These are phyloP conservation scores for Trichoderma atroviride DNA, from an alignment of 2,329 filamentous ascomycete genomes.

Conservation along the genomic window DNA sequence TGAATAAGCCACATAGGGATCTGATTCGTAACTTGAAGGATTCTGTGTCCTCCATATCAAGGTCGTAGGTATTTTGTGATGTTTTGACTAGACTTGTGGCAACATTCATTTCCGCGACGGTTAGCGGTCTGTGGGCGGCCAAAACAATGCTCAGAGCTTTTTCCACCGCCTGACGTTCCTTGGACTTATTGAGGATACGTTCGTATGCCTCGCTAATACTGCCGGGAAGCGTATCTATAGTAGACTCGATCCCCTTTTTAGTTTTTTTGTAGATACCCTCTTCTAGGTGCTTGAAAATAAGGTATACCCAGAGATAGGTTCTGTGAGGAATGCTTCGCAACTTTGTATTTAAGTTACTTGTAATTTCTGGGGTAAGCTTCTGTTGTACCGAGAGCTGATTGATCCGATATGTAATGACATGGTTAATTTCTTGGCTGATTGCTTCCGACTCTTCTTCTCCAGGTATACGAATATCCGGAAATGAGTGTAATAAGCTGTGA, in stretches of 20 bases:
- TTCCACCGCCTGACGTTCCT: conserved; percentile 12
- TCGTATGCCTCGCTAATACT: conserved; percentile 38
- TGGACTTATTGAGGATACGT: conserved; percentile 33
- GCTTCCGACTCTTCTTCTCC: conserved; percentile 43
- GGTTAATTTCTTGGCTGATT: conserved; percentile 42
- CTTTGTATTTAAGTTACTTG: conserved; percentile 27
- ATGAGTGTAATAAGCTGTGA: conserved; percentile 24
- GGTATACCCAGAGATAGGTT: conserved; percentile 44
- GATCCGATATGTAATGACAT: conserved; percentile 39
- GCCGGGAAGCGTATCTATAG: conserved; percentile 33
- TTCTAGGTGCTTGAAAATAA: conserved; percentile 40
- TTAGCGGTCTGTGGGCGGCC: conserved; percentile 34
- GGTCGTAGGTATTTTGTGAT: conserved; percentile 24
- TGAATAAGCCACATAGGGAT: conserved; percentile 36
- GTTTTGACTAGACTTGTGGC: conserved; percentile 31
- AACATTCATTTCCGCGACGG: conserved; percentile 36
- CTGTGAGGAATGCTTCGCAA: conserved; percentile 32
- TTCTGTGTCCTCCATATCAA: conserved; percentile 32
- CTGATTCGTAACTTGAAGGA: conserved; percentile 31
- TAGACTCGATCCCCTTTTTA: conserved; percentile 26
- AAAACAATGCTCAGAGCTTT: conserved; percentile 35
- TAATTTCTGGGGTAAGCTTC: background rate
- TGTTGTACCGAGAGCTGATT: conserved; percentile 26
- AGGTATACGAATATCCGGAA: conserved; percentile 39
- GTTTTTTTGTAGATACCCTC: conserved; percentile 32